Conservation (phyloP, 2,329 filamentous ascomycete species). For the Leptographium lundbergii region DNA sequence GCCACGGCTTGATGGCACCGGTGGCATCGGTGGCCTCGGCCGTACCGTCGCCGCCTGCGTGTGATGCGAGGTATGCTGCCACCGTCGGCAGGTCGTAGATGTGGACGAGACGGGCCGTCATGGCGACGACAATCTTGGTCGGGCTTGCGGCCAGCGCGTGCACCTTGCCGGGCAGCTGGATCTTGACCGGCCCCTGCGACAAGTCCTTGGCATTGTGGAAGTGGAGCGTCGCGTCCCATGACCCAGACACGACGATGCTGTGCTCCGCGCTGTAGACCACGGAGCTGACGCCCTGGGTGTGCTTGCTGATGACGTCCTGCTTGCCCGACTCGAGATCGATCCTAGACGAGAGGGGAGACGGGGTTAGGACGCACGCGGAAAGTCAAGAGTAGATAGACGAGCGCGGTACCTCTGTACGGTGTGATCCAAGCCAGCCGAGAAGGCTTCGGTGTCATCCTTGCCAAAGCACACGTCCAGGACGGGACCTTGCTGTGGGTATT, state of each 20-base stretch:
- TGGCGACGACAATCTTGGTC: slow-evolving; percentile 82
- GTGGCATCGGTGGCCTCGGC: slow-evolving; percentile 21
- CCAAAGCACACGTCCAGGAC: slow-evolving; percentile 90
- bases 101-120: slow-evolving; percentile 85
- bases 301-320: slow-evolving; percentile 64
- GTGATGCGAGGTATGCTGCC: slow-evolving; percentile 30
- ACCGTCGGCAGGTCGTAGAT: slow-evolving; percentile 81
- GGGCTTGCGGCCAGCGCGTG: slow-evolving; percentile 71
- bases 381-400: not conserved
- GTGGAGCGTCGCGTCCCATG: slow-evolving; percentile 87
- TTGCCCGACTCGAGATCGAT: slow-evolving; percentile 61
- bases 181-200: slow-evolving; percentile 42
- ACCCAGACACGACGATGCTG: slow-evolving; percentile 74
- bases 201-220: slow-evolving; percentile 54
- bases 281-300: slow-evolving; percentile 66
- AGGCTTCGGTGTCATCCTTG: slow-evolving; percentile 68
- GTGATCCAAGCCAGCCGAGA: slow-evolving; percentile 76
- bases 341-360: slow-evolving; percentile 15
- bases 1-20: slow-evolving; percentile 63
- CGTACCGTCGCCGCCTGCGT: slow-evolving; percentile 11
- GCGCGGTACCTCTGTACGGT: slow-evolving; percentile 57
- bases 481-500: slow-evolving; percentile 70
- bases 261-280: slow-evolving; percentile 71
- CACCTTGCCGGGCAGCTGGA: slow-evolving; percentile 72
- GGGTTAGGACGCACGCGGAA: no score